A percentile compares a stretch with the other conserved stretches of the same genome.
These are phyloP conservation scores for Stevia rebaudiana DNA, from an alignment of 140 eudicot genomes.

Conservation along the genomic window DNA sequence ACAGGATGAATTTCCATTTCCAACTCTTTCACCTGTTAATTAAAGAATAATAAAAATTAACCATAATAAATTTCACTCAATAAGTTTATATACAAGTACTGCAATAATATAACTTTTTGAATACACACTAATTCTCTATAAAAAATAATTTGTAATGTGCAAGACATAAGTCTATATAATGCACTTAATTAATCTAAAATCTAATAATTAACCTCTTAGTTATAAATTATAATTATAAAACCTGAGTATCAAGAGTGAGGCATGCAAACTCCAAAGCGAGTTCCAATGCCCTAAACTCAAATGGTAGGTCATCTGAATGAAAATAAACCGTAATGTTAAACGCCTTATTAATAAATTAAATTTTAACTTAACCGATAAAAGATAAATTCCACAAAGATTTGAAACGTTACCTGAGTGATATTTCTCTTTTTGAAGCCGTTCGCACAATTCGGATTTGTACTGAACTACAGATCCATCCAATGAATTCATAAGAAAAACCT, in stretches of 20 bases:
- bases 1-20: slow-evolving; percentile 95
- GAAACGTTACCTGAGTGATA: slow-evolving; percentile 61
- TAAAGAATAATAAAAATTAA: background rate
- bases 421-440: slow-evolving; percentile 67
- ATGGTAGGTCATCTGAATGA: slow-evolving; percentile 80
- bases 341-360: background rate
- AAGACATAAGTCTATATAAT: too few relatives aligned
- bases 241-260: slow-evolving; percentile 93
- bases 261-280: slow-evolving; percentile 93
- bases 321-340: slow-evolving; percentile 1
- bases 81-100: too few relatives aligned
- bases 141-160: too few relatives aligned
- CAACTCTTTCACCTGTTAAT: slow-evolving; percentile 69
- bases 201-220: background rate
- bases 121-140: slow-evolving; percentile 1
- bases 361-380: background rate
- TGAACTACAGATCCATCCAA: slow-evolving; percentile 78
- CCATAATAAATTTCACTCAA: background rate
- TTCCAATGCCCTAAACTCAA: slow-evolving; percentile 92
- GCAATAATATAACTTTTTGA: too few relatives aligned
- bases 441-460: slow-evolving; percentile 69
- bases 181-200: background rate
- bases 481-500: slow-evolving; percentile 88
- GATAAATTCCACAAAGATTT: background rate
- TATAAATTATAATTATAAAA: slow-evolving; percentile 38